phyloP scores from a whole-genome alignment of 2,329 filamentous ascomycete species.

The Dactylellina leptospora region DNA sequence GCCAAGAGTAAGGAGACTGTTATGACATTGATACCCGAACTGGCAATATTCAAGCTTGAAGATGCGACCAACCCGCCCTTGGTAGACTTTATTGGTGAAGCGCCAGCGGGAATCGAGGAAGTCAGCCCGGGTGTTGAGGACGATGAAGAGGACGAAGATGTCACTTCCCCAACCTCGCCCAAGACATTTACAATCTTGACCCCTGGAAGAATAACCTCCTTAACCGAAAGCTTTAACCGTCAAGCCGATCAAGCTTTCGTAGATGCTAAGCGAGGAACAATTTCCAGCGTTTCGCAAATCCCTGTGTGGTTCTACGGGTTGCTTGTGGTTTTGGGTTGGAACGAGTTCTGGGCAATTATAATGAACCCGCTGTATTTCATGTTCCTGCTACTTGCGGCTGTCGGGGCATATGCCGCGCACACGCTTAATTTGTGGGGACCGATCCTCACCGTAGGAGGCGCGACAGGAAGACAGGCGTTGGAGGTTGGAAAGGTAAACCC shows the following conservation, averaged over 20 bases:
- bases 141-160: constrained; percentile 95
- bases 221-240: constrained; percentile 96
- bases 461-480: constrained; percentile 82
- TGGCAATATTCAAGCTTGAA: constrained; percentile 82
- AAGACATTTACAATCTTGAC: constrained; percentile 69
- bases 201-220: constrained; percentile 57
- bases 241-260: constrained; percentile 97
- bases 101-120: constrained; percentile 82
- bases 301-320: constrained; percentile 94
- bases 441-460: constrained; percentile 93
- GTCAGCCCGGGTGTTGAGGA: constrained; percentile 88
- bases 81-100: constrained; percentile 69
- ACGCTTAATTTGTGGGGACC: constrained; percentile 94
- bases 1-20: constrained; percentile 92
- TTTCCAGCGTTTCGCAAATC: constrained; percentile 92
- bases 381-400: constrained; percentile 78
- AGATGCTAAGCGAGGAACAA: constrained; percentile 94
- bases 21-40: constrained; percentile 84
- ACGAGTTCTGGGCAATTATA: constrained; percentile 82
- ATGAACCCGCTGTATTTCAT: constrained; percentile 94
- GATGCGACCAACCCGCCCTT: constrained; percentile 79
- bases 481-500: constrained; percentile 77
- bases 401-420: constrained; percentile 87
- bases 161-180: constrained; percentile 85
- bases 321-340: constrained; percentile 93